These are phyloP conservation scores for Sporisorium iseilematis-ciliati DNA, from an alignment of 1,284 basidiomycete species.

Conservation along the genomic window DNA sequence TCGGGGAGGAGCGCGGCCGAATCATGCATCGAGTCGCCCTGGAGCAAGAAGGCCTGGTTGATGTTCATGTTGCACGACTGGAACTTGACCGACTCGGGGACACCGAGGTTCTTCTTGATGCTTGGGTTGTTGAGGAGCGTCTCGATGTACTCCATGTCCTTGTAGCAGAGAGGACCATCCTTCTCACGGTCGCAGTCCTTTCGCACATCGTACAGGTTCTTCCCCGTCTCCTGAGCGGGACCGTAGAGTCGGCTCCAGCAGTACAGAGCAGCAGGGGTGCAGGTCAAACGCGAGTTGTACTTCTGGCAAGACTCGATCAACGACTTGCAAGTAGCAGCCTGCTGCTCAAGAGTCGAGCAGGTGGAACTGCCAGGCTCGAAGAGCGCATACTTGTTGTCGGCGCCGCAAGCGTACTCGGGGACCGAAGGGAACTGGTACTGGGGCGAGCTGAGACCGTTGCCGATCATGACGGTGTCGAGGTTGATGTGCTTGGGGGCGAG, in stretches of 20 bases:
- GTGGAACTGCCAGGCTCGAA: conserved; percentile 79
- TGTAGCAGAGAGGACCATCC: conserved; percentile 74
- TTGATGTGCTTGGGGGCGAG: conserved; percentile 61
- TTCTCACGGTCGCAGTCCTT: conserved; percentile 78
- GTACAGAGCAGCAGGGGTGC: conserved; percentile 73
- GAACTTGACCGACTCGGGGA: conserved; percentile 76
- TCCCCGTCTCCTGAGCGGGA: conserved; percentile 72
- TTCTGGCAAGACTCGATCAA: conserved; percentile 71
- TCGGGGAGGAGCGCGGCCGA: conserved; percentile 80
- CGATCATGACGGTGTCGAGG: conserved; percentile 66
- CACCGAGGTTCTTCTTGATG: conserved; percentile 82
- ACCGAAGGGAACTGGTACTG: conserved; percentile 72
- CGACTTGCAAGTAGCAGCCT: conserved; percentile 79
- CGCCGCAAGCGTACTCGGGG: conserved; percentile 81
- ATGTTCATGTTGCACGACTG: conserved; percentile 73
- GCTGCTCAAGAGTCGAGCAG: conserved; percentile 76
- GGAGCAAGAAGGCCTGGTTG: conserved; percentile 78
- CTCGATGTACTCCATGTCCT: conserved; percentile 76
- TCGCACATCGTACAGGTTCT: conserved; percentile 83
- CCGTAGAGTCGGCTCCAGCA: conserved; percentile 73
- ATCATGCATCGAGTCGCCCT: conserved; percentile 84
- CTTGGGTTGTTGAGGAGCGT: conserved; percentile 71
- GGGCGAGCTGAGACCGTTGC: conserved; percentile 67
- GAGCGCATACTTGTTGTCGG: conserved; percentile 74
- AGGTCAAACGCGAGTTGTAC: conserved; percentile 71